phyloP scores from a whole-genome alignment of 352 stramenopile genomes.

The Phytophthora brassicae region DNA sequence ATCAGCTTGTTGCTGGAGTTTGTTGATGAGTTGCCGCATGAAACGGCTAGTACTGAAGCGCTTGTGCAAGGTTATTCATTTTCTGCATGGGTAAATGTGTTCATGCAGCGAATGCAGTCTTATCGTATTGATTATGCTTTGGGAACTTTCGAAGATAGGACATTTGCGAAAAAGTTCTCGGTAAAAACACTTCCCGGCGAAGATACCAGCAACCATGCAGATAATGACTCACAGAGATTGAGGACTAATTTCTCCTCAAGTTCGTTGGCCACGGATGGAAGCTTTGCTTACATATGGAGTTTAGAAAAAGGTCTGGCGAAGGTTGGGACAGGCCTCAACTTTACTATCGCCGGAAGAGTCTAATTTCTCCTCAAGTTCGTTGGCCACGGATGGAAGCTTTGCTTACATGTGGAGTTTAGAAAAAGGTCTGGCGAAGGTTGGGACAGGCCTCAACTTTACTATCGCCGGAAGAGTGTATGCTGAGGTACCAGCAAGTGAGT shows the following conservation, averaged over 20 bases:
- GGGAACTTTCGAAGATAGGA: slow-evolving; percentile 46
- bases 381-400: slow-evolving; percentile 70
- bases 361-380: slow-evolving; percentile 48
- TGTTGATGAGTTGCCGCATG: slow-evolving; percentile 28
- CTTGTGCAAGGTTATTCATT: slow-evolving; percentile 36
- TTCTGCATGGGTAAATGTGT: slow-evolving; percentile 33
- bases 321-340: slow-evolving; percentile 71
- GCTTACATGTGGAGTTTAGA: slow-evolving; percentile 56
- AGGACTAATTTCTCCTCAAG: slow-evolving; percentile 20
- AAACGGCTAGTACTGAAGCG: not conserved
- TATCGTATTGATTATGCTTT: slow-evolving; percentile 61
- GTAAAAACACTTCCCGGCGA: slow-evolving; percentile 46
- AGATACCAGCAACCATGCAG: not conserved
- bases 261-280: slow-evolving; percentile 60
- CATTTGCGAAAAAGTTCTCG: slow-evolving; percentile 45
- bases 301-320: slow-evolving; percentile 47
- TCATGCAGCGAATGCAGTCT: slow-evolving; percentile 50
- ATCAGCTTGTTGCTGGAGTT: slow-evolving; percentile 59
- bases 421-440: slow-evolving; percentile 59
- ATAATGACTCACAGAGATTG: not conserved
- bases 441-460: slow-evolving; percentile 71
- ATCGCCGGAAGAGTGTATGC: slow-evolving; percentile 71
- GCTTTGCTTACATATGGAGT: slow-evolving; percentile 66
- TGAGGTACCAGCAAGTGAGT: slow-evolving; percentile 30
- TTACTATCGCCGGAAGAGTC: slow-evolving; percentile 70